phyloP scores from a whole-genome alignment of 2,329 filamentous ascomycete genomes.

The Diaporthe citriasiana region DNA sequence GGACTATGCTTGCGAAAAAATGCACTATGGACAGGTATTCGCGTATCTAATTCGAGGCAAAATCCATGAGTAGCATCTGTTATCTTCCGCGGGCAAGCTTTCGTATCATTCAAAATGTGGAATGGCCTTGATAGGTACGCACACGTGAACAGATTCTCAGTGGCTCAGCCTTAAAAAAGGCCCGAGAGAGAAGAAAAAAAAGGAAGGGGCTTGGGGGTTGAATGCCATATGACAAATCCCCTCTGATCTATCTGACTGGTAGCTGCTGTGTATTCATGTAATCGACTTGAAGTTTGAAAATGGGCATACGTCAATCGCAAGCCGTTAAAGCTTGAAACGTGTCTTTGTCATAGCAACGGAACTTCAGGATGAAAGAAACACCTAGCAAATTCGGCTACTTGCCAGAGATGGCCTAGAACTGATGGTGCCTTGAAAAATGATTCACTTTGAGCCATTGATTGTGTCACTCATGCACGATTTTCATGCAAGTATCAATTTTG shows the following conservation, averaged over 20 bases:
- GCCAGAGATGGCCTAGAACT: not conserved
- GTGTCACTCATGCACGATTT: not conserved
- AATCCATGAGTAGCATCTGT: not conserved
- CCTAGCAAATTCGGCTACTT: not conserved
- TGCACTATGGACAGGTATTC: fast-evolving
- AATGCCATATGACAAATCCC: not conserved
- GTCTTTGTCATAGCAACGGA: not conserved
- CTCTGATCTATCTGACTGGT: not conserved
- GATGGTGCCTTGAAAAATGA: not conserved
- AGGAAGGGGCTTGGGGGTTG: too few relatives aligned
- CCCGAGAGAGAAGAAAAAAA: too few relatives aligned
- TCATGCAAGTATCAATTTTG: too few relatives aligned
- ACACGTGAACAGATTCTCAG: not conserved
- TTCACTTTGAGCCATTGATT: not conserved
- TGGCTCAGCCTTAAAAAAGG: not conserved
- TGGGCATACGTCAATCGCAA: not conserved
- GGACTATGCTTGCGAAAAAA: not conserved
- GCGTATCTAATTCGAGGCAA: too few relatives aligned
- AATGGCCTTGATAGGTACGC: not conserved
- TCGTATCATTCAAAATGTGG: not conserved
- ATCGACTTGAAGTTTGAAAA: not conserved
- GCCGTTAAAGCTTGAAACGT: not conserved
- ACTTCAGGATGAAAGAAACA: not conserved
- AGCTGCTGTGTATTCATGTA: not conserved
- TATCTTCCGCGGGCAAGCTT: not conserved